Conservation (phyloP, 257 asterid genomes). For the Striga asiatica region DNA sequence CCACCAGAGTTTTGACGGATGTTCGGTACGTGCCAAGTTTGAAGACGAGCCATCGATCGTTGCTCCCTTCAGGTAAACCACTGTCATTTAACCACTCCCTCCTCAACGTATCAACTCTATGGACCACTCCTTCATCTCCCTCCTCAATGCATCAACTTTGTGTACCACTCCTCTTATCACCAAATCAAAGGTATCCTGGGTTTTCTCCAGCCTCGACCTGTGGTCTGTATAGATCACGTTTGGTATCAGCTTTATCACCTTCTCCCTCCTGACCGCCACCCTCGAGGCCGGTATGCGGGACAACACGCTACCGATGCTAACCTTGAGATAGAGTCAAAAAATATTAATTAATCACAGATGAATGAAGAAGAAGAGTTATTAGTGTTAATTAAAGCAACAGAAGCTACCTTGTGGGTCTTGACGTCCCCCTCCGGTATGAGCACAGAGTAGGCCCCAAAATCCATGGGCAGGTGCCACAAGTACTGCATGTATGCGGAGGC, state of each 20-base stretch:
- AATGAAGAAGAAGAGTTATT: no score
- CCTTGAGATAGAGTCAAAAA: no score
- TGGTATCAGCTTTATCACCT: constrained; percentile 67
- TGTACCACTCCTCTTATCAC: constrained; percentile 43
- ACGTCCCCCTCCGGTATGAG: constrained; percentile 60
- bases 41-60: no score
- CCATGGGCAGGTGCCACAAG: constrained; percentile 65
- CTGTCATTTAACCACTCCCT: no score
- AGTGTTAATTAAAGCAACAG: no score
- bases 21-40: no score
- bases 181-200: constrained; percentile 76
- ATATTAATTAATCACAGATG: no score
- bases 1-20: no score
- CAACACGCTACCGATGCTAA: constrained; percentile 39
- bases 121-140: constrained; percentile 34
- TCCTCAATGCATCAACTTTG: constrained; percentile 35
- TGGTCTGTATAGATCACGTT: constrained; percentile 62
- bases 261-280: constrained; percentile 57
- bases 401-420: constrained; percentile 30
- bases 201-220: constrained; percentile 26
- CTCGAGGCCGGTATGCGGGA: constrained; percentile 32
- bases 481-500: constrained; percentile 78
- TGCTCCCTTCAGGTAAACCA: no score
- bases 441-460: constrained; percentile 44
- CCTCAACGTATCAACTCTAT: no score